Percentiles rank a stretch among this genome's conserved stretches.
Conservation (phyloP, 177 flowering plant genomes). For the Tripterygium wilfordii region DNA sequence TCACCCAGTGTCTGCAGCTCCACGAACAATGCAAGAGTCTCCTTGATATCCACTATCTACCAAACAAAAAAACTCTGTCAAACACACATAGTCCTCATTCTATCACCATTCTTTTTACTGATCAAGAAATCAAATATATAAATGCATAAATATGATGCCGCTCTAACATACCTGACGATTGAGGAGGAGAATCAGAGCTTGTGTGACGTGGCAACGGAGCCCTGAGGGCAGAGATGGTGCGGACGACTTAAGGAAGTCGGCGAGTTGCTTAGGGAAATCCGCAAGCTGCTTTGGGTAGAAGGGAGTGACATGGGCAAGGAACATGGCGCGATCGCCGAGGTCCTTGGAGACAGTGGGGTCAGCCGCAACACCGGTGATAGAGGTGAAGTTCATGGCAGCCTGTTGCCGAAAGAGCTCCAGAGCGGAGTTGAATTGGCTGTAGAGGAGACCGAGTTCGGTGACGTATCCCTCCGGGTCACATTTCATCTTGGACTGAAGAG, state of each 20-base stretch:
- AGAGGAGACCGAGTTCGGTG: slow-evolving; percentile 54
- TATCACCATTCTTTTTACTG: too few relatives aligned
- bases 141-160: too few relatives aligned
- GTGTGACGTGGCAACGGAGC: slow-evolving; percentile 51
- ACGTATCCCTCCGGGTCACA: slow-evolving; percentile 82
- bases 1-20: slow-evolving; percentile 84
- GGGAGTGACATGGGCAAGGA: slow-evolving; percentile 81
- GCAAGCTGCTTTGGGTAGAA: slow-evolving; percentile 58
- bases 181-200: slow-evolving; percentile 71
- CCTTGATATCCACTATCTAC: slow-evolving; percentile 60
- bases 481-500: slow-evolving; percentile 83
- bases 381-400: slow-evolving; percentile 53
- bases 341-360: slow-evolving; percentile 67
- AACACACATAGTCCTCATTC: too few relatives aligned
- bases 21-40: slow-evolving; percentile 68
- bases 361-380: slow-evolving; percentile 40
- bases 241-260: slow-evolving; percentile 41
- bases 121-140: too few relatives aligned
- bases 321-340: slow-evolving; percentile 69
- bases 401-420: slow-evolving; percentile 72
- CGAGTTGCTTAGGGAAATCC: slow-evolving; percentile 51
- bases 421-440: slow-evolving; percentile 73
- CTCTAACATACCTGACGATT: slow-evolving; percentile 87
- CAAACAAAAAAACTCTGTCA: slow-evolving; percentile 7
- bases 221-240: slow-evolving; percentile 55